Evolutionary conservation across 495 filamentous ascomycete genomes (phyloP).

Genomic region (Acidiella bohemica): DNA sequence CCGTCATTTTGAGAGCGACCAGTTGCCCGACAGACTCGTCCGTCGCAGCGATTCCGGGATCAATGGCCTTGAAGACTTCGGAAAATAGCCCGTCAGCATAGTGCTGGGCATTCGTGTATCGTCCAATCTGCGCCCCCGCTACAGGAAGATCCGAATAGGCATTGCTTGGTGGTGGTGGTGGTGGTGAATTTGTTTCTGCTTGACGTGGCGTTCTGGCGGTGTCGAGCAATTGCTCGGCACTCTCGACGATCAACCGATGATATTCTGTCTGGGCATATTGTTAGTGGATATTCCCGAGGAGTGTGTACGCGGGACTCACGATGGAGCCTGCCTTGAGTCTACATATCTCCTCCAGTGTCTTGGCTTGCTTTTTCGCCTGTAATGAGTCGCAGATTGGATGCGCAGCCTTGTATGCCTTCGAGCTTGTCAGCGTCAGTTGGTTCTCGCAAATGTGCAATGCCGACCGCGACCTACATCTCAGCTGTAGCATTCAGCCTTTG

Average conservation of each 20-base stretch:
- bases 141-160: conserved; percentile 10
- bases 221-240: not conserved
- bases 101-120: conserved; percentile 55
- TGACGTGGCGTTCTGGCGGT: not conserved
- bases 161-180: no score
- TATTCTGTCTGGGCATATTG: conserved; percentile 3
- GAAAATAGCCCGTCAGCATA: conserved; percentile 68
- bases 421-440: no score
- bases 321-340: conserved; percentile 8
- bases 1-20: conserved; percentile 79
- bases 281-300: not conserved
- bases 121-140: conserved; percentile 41
- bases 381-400: conserved; percentile 3
- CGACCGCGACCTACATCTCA: no score
- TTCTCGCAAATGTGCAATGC: no score
- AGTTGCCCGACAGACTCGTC: conserved; percentile 21
- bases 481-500: no score
- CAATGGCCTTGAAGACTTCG: conserved; percentile 54
- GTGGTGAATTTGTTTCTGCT: no score
- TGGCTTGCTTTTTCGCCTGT: conserved; percentile 11
- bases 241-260: conserved; percentile 4
- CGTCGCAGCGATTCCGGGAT: conserved; percentile 9
- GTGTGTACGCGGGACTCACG: not conserved
- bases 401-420: conserved; percentile 9
- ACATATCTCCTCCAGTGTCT: conserved; percentile 5